Percentiles rank a stretch among this genome's conserved stretches.
These are phyloP conservation scores for Pyrus hybrid DNA, from an alignment of 331 rosid genomes.

Conservation along the genomic window DNA sequence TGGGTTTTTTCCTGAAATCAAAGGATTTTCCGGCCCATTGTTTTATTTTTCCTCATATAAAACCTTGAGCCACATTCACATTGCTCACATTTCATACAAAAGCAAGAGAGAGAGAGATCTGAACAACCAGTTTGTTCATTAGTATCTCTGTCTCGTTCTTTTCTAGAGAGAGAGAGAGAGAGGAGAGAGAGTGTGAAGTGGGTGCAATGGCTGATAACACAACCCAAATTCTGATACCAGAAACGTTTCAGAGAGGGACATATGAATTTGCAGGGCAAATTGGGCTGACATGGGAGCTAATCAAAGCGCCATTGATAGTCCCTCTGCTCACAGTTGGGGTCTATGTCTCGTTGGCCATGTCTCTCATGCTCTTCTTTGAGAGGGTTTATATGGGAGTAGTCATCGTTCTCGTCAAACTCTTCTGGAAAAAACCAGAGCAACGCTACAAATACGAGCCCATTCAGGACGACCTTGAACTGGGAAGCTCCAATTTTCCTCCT, in stretches of 20 bases:
- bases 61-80: not conserved
- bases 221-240: conserved; percentile 45
- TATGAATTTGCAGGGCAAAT: conserved; percentile 49
- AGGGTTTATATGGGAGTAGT: conserved; percentile 84
- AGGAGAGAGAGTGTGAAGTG: not conserved
- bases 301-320: conserved; percentile 77
- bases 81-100: not conserved
- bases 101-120: not conserved
- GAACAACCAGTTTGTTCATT: not conserved
- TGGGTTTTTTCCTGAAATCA: not conserved
- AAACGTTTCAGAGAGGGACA: conserved; percentile 35
- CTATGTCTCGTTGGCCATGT: conserved; percentile 61
- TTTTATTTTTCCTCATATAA: not conserved
- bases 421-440: conserved; percentile 75
- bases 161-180: not conserved
- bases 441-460: conserved; percentile 55
- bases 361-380: conserved; percentile 80
- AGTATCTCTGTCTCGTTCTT: not conserved
- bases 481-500: conserved; percentile 62
- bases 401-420: conserved; percentile 65
- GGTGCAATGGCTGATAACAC: conserved; percentile 36
- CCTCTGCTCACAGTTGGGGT: conserved; percentile 53
- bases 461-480: conserved; percentile 62
- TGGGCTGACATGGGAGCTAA: conserved; percentile 59
- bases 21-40: not conserved